phyloP scores from a whole-genome alignment of 1,284 basidiomycete species.

The Phaffia rhodozyma region DNA sequence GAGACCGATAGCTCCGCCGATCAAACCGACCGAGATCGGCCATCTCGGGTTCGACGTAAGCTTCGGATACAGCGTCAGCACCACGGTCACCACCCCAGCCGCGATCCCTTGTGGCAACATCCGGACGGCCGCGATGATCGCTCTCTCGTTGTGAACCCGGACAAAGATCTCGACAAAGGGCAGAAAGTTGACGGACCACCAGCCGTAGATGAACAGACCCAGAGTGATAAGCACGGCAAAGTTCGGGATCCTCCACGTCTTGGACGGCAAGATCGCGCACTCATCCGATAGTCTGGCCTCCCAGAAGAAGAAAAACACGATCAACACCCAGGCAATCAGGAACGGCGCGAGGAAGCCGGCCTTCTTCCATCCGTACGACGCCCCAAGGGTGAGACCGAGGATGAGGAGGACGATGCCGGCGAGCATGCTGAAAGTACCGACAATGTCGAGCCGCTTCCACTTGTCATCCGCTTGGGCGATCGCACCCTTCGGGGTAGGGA shows the following conservation, averaged over 20 bases:
- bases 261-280: conserved; percentile 31
- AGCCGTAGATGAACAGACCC: conserved; percentile 19
- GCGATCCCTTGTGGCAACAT: conserved; percentile 32
- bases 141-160: conserved; percentile 23
- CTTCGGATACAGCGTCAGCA: conserved; percentile 27
- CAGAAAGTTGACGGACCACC: not conserved
- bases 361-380: conserved; percentile 28
- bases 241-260: conserved; percentile 32
- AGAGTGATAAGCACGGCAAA: conserved; percentile 31
- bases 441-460: conserved; percentile 33
- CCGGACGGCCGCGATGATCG: conserved; percentile 32
- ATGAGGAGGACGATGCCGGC: conserved; percentile 24
- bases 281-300: conserved; percentile 27
- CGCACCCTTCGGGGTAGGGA: conserved; percentile 25
- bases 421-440: conserved; percentile 30
- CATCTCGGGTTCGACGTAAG: conserved; percentile 31
- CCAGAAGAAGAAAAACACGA: conserved; percentile 21
- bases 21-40: conserved; percentile 23
- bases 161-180: not conserved
- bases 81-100: conserved; percentile 28
- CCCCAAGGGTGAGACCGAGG: conserved; percentile 25
- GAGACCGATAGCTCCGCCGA: conserved; percentile 25
- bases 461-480: conserved; percentile 28
- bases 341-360: conserved; percentile 33
- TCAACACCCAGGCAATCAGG: conserved; percentile 21